A percentile compares a stretch with the other conserved stretches of the same genome.
Conservation (phyloP, 2,329 filamentous ascomycete species). For the Ceratocystis colombiana region DNA sequence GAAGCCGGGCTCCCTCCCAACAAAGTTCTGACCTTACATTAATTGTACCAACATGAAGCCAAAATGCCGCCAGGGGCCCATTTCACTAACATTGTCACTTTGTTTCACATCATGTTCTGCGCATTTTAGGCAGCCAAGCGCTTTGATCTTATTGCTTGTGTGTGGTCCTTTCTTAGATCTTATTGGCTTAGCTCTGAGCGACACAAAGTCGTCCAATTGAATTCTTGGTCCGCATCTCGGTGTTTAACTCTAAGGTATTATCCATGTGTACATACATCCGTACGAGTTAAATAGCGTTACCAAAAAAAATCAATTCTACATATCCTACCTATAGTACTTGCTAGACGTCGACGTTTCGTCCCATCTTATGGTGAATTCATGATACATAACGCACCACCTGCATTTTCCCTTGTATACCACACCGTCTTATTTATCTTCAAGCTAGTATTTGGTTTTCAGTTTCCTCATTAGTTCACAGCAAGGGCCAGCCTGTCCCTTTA, state of each 20-base stretch:
- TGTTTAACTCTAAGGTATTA: neutral
- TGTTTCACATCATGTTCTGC: constrained; percentile 5
- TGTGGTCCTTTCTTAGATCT: neutral
- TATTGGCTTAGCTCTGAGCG: neutral
- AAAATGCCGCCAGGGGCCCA: constrained; percentile 1
- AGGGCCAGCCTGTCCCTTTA: neutral
- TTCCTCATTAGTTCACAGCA: neutral
- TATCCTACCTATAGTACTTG: neutral
- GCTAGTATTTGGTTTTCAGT: neutral
- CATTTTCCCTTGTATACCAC: neutral
- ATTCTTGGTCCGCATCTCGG: neutral
- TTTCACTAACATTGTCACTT: neutral
- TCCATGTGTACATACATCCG: neutral
- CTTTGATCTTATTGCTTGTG: neutral
- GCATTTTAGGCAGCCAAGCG: constrained; percentile 9
- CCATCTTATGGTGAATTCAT: neutral
- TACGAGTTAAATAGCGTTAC: neutral
- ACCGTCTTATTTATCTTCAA: neutral
- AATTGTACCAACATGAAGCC: neutral
- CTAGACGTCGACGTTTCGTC: neutral
- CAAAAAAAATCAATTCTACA: neutral
- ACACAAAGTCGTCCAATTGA: neutral
- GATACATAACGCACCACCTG: neutral
- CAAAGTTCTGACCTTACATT: neutral
- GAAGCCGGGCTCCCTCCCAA: neutral